A percentile compares a stretch with the other conserved stretches of the same genome.
These are phyloP conservation scores for Gamarada debralockiae DNA, from an alignment of 495 filamentous ascomycete species.

Conservation along the genomic window DNA sequence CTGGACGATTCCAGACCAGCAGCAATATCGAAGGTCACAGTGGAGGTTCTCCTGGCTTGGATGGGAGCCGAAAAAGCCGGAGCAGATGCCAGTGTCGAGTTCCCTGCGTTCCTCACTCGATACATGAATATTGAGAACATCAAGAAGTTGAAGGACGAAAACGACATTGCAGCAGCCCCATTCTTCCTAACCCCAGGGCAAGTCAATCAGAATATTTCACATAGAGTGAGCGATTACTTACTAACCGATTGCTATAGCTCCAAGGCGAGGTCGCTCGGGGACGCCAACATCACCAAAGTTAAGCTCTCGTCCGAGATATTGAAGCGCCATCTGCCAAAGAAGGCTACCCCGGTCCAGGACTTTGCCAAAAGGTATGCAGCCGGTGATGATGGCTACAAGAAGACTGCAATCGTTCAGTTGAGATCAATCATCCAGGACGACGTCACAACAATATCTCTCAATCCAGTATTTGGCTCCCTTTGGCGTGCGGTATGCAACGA, in stretches of 20 bases:
- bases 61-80: constrained; percentile 40
- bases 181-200: neutral
- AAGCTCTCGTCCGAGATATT: constrained; percentile 24
- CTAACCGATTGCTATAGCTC: too few relatives aligned
- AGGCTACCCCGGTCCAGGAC: constrained; percentile 26
- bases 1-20: constrained; percentile 19
- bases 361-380: constrained; percentile 36
- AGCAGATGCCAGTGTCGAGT: neutral
- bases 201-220: neutral
- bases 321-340: constrained; percentile 24
- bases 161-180: constrained; percentile 11
- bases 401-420: constrained; percentile 29
- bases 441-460: constrained; percentile 36
- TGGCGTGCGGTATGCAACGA: constrained; percentile 46
- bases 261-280: neutral
- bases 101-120: constrained; percentile 16
- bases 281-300: constrained; percentile 13
- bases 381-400: constrained; percentile 31
- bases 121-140: constrained; percentile 17
- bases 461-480: constrained; percentile 43
- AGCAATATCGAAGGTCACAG: constrained; percentile 37
- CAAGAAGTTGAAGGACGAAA: constrained; percentile 12
- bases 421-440: constrained; percentile 35
- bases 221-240: constrained; percentile 15
- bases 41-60: constrained; percentile 40